A percentile compares a stretch with the other conserved stretches of the same genome.
phyloP scores from a whole-genome alignment of 1,284 basidiomycete species.

The Ganoderma meredithae region DNA sequence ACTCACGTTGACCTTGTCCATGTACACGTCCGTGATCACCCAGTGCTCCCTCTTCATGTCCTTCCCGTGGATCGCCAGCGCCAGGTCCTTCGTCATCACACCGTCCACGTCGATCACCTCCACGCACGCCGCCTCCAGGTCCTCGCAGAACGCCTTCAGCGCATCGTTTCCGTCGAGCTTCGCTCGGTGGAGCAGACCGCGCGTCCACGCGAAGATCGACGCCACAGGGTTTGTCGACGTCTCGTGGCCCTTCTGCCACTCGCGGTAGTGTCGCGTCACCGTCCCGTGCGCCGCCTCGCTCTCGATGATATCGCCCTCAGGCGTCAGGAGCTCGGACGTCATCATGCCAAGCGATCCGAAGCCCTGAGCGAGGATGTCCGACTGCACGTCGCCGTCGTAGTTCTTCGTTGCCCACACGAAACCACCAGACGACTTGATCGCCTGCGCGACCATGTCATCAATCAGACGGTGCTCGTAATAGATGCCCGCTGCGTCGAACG shows the following conservation, averaged over 20 bases:
- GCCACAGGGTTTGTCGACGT: constrained; percentile 98
- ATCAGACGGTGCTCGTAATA: constrained; percentile 97
- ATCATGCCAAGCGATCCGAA: constrained; percentile 97
- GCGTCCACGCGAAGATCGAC: constrained; percentile 99
- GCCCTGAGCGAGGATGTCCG: constrained; percentile 93
- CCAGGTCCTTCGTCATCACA: constrained; percentile 97
- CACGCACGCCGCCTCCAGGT: constrained; percentile 89
- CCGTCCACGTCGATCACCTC: constrained; percentile 92
- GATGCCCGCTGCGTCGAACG: constrained; percentile 85
- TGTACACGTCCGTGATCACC: constrained; percentile 91
- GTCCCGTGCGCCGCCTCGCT: constrained; percentile 95
- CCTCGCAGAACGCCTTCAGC: constrained; percentile 79
- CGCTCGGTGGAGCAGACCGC: constrained; percentile 92
- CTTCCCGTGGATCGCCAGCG: constrained; percentile 94
- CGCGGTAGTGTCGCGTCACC: constrained; percentile 96
- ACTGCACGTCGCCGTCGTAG: constrained; percentile 96
- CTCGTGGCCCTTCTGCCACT: constrained; percentile 95
- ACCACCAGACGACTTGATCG: constrained; percentile 94
- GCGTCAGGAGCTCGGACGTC: constrained; percentile 97
- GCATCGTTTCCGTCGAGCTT: constrained; percentile 89
- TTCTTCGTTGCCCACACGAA: constrained; percentile 99
- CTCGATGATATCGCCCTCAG: constrained; percentile 92
- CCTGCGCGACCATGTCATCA: constrained; percentile 98
- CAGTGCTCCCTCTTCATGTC: constrained; percentile 91
- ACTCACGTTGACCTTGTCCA: constrained; percentile 87